phyloP scores from a whole-genome alignment of 2,329 filamentous ascomycete genomes.

The Sporothrix pallida region DNA sequence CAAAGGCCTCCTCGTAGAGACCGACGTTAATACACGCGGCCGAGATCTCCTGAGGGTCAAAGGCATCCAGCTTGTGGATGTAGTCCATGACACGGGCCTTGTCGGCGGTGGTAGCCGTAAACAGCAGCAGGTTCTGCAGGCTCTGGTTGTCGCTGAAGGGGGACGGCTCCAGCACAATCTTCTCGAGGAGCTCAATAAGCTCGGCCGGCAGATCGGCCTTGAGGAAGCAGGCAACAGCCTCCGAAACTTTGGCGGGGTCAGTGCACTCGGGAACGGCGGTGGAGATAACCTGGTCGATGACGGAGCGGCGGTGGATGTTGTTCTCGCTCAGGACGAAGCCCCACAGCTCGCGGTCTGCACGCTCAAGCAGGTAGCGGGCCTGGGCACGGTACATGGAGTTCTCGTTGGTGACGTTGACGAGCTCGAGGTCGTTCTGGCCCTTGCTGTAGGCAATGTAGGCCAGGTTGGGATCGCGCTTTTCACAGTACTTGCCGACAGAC shows the following conservation, averaged over 20 bases:
- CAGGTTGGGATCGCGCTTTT: slow-evolving; percentile 96
- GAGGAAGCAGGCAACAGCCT: slow-evolving; percentile 92
- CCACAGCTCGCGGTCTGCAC: slow-evolving; percentile 91
- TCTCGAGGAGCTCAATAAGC: slow-evolving; percentile 96
- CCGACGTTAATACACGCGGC: slow-evolving; percentile 93
- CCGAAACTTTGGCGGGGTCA: slow-evolving; percentile 91
- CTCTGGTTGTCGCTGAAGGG: slow-evolving; percentile 97
- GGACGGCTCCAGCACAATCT: slow-evolving; percentile 99
- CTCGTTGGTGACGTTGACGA: slow-evolving; percentile 98
- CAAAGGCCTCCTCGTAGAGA: slow-evolving; percentile 94
- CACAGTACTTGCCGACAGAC: slow-evolving; percentile 94
- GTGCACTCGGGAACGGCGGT: slow-evolving; percentile 92
- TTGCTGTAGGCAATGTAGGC: slow-evolving; percentile 95
- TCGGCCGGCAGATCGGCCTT: slow-evolving; percentile 89
- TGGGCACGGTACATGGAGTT: slow-evolving; percentile 99
- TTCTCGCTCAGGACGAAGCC: slow-evolving; percentile 91
- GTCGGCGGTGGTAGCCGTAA: slow-evolving; percentile 96
- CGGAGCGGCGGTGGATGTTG: slow-evolving; percentile 90
- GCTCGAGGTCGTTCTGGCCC: slow-evolving; percentile 94
- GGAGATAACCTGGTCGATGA: slow-evolving; percentile 94
- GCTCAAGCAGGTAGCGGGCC: slow-evolving; percentile 90
- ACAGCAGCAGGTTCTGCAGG: slow-evolving; percentile 92
- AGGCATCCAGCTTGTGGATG: slow-evolving; percentile 87
- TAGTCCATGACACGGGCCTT: slow-evolving; percentile 95
- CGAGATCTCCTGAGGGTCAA: slow-evolving; percentile 91